Evolutionary conservation across 2,329 filamentous ascomycete genomes (phyloP), one percentile per base, ranked within the genome.

Genomic region (Hymenotorrendiella dingleyae): DNA sequence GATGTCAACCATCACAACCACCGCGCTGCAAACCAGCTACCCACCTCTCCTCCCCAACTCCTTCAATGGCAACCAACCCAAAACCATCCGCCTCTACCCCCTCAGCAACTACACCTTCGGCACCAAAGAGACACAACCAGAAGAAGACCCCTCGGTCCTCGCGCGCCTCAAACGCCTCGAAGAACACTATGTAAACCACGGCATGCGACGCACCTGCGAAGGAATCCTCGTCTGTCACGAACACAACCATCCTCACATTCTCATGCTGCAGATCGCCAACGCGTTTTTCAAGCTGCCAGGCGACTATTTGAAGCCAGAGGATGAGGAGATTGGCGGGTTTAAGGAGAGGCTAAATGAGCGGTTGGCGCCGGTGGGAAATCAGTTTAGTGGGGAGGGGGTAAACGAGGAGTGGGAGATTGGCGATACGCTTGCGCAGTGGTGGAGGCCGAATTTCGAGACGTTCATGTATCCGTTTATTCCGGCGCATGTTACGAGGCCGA

Each of bases 391-490:
- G 48, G 86, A 94, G 64, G 86, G 86, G 37, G 86, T 93, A 56
- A 90, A 91, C 63, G 86, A 86, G 52, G 88, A 95, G 61, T 98
- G 93, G 93, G 78, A 94, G 64, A 81, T 98, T 55, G 88, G 86
- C 56, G 93, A 97, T 64, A 95, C 90, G 36, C 74, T 98, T 43
- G 91, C 93, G 41, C 90, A 96, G 69, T 98, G 93, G 93, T 98
- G 91, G 89, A 77, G 93, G 45, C 93, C 93, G 41, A 98, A 97
- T 71, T 96, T 97, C 63, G 93, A 98, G 73, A 97, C 93, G 2
- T 97, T 97, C 73, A 96, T 98, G 89, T 98, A 98, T 64, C 93
- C 93, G 1, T 98, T 96, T 66, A 84, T 97, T 44, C 93, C 93
- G 6, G 88, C 90, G 14, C 93, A 98, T 68, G 88, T 96, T 49